These are phyloP conservation scores for Davidsoniella eucalypti DNA, from an alignment of 2,329 filamentous ascomycete species.

Conservation along the genomic window DNA sequence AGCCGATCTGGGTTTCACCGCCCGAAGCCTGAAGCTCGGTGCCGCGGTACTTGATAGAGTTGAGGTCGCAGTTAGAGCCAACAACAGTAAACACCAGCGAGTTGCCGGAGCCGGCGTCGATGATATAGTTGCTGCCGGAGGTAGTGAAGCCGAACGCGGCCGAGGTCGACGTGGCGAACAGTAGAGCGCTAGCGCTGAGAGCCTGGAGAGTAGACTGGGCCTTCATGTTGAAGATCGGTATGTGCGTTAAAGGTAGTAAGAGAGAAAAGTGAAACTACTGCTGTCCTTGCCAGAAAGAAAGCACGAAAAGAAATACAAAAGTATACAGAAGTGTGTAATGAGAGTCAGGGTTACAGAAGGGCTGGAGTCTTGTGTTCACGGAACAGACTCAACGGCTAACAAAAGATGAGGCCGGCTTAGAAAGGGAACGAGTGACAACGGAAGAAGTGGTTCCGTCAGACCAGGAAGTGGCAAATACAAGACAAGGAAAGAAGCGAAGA, in stretches of 20 bases:
- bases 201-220: slow-evolving; percentile 2
- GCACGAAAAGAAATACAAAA: no score
- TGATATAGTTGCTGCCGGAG: slow-evolving; percentile 25
- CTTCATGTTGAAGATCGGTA: slow-evolving; percentile 7
- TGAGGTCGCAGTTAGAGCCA: slow-evolving; percentile 43
- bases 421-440: slow-evolving; percentile 2
- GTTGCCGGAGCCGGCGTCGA: slow-evolving; percentile 33
- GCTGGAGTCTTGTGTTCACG: no score
- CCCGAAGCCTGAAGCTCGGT: slow-evolving; percentile 39
- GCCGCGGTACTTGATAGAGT: slow-evolving; percentile 42
- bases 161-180: slow-evolving; percentile 18
- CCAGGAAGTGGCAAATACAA: slow-evolving; percentile 3
- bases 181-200: slow-evolving; percentile 1
- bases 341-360: no score
- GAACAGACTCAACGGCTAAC: no score
- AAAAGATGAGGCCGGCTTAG: not conserved
- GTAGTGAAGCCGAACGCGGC: slow-evolving; percentile 28
- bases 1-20: slow-evolving; percentile 38
- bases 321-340: no score
- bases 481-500: not conserved
- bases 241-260: not conserved
- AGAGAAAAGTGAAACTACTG: not conserved
- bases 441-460: slow-evolving; percentile 11
- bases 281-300: no score
- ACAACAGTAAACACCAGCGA: slow-evolving; percentile 34